A percentile compares a stretch with the other conserved stretches of the same genome.
These are phyloP conservation scores for Isatis lusitanica DNA, from an alignment of 441 rosid genomes.

Conservation along the genomic window DNA sequence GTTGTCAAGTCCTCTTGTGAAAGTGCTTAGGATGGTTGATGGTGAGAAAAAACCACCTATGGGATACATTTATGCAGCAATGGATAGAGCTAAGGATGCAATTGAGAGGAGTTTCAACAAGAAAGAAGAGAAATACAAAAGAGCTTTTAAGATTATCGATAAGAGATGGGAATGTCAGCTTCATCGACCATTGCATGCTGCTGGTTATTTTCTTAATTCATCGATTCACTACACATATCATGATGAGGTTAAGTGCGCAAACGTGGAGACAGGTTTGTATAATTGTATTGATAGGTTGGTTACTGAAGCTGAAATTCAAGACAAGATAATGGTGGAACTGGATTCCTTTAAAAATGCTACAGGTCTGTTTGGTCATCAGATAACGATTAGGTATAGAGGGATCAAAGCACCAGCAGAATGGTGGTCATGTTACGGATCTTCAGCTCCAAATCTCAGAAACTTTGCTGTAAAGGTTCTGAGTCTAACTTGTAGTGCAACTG, in stretches of 20 bases:
- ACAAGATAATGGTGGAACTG: not conserved
- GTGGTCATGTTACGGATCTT: not conserved
- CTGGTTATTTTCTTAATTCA: constrained; percentile 4
- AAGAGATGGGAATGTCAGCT: constrained; percentile 12
- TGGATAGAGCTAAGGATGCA: constrained; percentile 19
- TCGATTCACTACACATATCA: not conserved
- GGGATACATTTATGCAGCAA: constrained; percentile 20
- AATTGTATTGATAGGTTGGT: not conserved
- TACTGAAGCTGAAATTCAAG: not conserved
- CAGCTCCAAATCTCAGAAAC: not conserved
- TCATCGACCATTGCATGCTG: constrained; percentile 13
- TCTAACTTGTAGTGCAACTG: not conserved
- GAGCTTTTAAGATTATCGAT: constrained; percentile 7
- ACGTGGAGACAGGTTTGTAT: not conserved
- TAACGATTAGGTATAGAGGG: not conserved
- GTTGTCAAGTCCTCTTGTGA: not conserved
- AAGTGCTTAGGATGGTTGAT: not conserved
- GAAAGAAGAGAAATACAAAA: not conserved
- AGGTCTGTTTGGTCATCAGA: not conserved
- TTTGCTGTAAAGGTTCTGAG: not conserved
- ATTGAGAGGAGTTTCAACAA: not conserved
- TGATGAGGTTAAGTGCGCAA: not conserved
- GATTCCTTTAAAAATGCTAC: not conserved
- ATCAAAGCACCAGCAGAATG: not conserved
- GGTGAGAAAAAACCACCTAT: constrained; percentile 12